Base-by-base conservation (phyloP, 805 yeast genomes). In the Pichia cephalocereana region DNA sequence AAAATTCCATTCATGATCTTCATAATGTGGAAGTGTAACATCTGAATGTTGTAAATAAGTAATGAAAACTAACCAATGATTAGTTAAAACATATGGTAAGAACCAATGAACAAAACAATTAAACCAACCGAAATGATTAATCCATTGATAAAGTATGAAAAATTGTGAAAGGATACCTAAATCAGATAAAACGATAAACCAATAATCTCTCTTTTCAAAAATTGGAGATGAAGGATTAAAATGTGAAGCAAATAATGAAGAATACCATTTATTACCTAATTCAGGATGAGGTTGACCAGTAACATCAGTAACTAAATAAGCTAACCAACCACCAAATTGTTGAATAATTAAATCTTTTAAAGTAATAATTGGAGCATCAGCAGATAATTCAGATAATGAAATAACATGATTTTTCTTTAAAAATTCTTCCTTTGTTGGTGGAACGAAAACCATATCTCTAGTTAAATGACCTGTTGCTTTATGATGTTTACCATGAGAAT, bases 1-100 rank as follows among this genome's bases (percentile, higher is more conserved):
- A 64, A 84, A 85, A 57, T 76, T 86, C 96, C 96, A 86, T 65
- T 81, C 82, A 38, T 67, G 59, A 50, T 81, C 76, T 51, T 79
- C 82, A 69, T 86, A 86, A 66, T 86, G 95, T 31, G 96, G 90
- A 74, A 87, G 74, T 15, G 76, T 57, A 31, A 86, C 80, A 65
- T 84, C 91, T 17, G 93, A 77, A 70, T 86, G 96, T 67, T 86
- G 96, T 59, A 86, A 75, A 66, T 70, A 87, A 38, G 96, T 86
- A 65, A 86, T 84, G 67, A 84, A 84, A 41, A 87, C 95, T 55
- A 86, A 73, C 96, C 96, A 86, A 70, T 87, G 95, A 77, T 86
- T 86, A 55, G 83, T 88, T 68, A 82, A 82, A 46, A 84, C 55
- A 68, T 82, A 86, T 34, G 96, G 96, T 38, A 86, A 53, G 53